Base-by-base conservation (phyloP, 2,329 filamentous ascomycete species). In the Didymella pomorum region DNA sequence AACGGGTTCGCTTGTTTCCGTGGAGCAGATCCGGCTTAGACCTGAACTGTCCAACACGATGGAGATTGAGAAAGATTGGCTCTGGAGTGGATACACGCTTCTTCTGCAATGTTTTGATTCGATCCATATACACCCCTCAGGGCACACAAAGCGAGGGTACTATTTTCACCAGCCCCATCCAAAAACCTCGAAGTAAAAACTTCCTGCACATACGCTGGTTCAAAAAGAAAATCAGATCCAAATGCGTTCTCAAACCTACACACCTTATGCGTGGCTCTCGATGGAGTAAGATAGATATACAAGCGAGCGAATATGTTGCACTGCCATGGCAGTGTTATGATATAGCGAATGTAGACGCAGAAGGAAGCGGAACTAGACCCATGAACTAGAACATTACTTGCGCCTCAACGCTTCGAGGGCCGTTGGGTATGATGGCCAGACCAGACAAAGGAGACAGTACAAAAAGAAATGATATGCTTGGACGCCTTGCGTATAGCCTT, bases 351-450 rank as follows among this genome's bases (percentile, higher is more conserved):
- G 23, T 25, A 43, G 7, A 43, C 12, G 41, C 26, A 26, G 12
- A 43, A 25, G 41, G 23, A 26, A 26, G 21, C 41, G 3, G 41
- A 12, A 43, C 41, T 43, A 43, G 41, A 26, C 14, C 3, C 11
- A 6, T 41, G 16, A n/a, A 43, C 23, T 43, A 43, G 21, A 26
- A 26, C 41, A 43, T 43, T 43, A 26, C 41, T 26, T 6, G 21
- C 23, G 23, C 16, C 23, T 16, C 41, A 26, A 26, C 41, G 21
- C 21, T 16, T 6, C n/a, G 41, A 20, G 41, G 41, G 14, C 41
- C 41, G 41, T 26, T 14, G 41, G 41, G 41, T 43, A 43, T 43
- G 41, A 43, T 43, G 41, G 41, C 41, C 41, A 11, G 6, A 43
- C 41, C 41, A 11, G 6, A 43, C 41, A 43, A 25, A 43, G 14